These are phyloP conservation scores for Mortierella sp. DNA, from an alignment of 371 early-diverging fungal species.

Conservation along the genomic window DNA sequence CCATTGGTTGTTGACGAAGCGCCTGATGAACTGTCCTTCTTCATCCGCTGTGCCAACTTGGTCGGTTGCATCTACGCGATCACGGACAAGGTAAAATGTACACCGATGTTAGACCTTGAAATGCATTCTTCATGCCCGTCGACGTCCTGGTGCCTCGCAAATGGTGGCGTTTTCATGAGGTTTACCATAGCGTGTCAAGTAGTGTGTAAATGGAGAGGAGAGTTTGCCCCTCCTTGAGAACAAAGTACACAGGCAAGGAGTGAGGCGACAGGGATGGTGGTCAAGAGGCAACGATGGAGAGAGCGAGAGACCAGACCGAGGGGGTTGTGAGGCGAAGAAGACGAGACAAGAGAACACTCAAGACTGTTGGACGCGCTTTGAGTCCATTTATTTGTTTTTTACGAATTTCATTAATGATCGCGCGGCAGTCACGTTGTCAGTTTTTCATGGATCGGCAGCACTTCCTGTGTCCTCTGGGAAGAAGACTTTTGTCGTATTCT, in stretches of 20 bases:
- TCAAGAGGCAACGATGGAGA: neutral
- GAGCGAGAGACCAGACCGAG: neutral
- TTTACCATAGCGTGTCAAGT: neutral
- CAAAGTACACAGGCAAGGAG: neutral
- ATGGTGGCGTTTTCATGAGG: neutral
- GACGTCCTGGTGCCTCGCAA: neutral
- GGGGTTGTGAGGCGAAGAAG: too few relatives aligned
- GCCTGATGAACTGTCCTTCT: neutral
- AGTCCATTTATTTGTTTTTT: neutral
- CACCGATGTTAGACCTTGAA: neutral
- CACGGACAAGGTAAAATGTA: neutral
- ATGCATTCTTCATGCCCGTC: neutral
- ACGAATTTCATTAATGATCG: neutral
- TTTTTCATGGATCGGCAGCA: neutral
- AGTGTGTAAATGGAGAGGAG: neutral
- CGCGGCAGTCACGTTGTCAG: neutral
- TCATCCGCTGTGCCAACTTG: constrained; percentile 17
- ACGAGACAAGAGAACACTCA: neutral
- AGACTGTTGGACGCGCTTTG: neutral
- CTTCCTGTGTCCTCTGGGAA: too few relatives aligned
- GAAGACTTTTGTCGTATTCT: constrained; percentile 73
- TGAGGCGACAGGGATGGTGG: neutral
- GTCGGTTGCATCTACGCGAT: neutral
- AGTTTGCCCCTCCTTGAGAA: neutral
- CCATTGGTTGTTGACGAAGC: neutral